A percentile compares a stretch with the other conserved stretches of the same genome.
phyloP scores from a whole-genome alignment of 352 stramenopile genomes.

The Phytophthora crassamura region DNA sequence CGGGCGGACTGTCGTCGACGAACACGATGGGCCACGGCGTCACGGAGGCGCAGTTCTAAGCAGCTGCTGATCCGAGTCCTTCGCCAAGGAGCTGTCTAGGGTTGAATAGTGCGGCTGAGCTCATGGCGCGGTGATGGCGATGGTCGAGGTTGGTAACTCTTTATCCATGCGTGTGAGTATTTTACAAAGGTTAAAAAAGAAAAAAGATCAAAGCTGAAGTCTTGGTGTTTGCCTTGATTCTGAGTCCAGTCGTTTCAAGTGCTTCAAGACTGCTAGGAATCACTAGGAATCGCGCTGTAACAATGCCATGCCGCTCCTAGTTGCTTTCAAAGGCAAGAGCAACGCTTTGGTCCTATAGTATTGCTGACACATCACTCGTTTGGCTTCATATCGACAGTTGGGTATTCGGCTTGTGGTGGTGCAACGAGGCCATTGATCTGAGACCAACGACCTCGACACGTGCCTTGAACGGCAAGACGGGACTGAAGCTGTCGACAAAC shows the following conservation, averaged over 20 bases:
- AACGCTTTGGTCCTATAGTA: too few relatives aligned
- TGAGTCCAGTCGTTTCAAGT: background rate
- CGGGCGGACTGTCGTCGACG: constrained; percentile 95
- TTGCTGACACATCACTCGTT: too few relatives aligned
- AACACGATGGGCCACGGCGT: constrained; percentile 98
- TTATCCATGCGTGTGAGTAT: constrained; percentile 40
- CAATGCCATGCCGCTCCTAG: too few relatives aligned
- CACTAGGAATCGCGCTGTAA: too few relatives aligned
- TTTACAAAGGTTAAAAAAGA: constrained; percentile 40
- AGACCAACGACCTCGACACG: too few relatives aligned
- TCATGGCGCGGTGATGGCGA: constrained; percentile 14
- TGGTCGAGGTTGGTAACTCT: constrained; percentile 20
- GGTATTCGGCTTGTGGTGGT: too few relatives aligned
- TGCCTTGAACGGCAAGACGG: too few relatives aligned
- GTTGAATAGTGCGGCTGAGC: constrained; percentile 15
- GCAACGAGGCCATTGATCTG: too few relatives aligned
- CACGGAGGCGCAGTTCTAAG: constrained; percentile 97
- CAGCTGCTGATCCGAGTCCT: background rate
- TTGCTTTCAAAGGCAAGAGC: too few relatives aligned
- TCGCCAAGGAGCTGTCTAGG: constrained; percentile 18
- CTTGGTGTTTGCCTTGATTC: background rate
- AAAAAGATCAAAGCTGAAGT: constrained; percentile 23
- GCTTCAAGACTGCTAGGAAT: too few relatives aligned
- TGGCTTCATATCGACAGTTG: too few relatives aligned
- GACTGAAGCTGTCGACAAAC: too few relatives aligned